These are phyloP conservation scores for Colletotrichum liriopes DNA, from an alignment of 2,329 filamentous ascomycete genomes.

Conservation along the genomic window DNA sequence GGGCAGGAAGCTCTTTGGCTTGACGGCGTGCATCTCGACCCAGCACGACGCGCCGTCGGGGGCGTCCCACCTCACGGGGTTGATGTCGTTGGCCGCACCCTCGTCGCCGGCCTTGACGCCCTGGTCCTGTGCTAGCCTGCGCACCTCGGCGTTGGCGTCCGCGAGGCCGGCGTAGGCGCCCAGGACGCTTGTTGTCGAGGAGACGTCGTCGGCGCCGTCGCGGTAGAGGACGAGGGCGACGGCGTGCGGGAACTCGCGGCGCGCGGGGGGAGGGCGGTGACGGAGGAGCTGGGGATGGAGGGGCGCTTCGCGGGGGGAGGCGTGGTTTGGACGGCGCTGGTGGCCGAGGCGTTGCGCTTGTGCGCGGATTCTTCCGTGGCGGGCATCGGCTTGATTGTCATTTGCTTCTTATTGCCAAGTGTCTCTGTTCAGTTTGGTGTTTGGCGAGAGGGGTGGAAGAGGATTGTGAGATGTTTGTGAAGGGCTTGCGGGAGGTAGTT, in stretches of 20 bases:
- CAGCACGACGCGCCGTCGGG: slow-evolving; percentile 55
- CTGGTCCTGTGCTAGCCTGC: slow-evolving; percentile 49
- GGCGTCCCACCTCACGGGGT: slow-evolving; percentile 55
- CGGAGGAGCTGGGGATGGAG: background rate
- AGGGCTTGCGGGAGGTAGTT: background rate
- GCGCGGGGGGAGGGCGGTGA: slow-evolving; percentile 31
- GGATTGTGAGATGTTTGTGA: background rate
- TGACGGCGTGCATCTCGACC: slow-evolving; percentile 55
- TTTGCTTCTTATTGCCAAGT: background rate
- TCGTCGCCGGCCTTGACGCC: slow-evolving; percentile 38
- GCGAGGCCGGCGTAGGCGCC: slow-evolving; percentile 53
- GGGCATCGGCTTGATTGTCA: slow-evolving; percentile 35
- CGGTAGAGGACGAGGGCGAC: slow-evolving; percentile 54
- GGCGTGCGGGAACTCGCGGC: slow-evolving; percentile 40
- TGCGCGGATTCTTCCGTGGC: slow-evolving; percentile 26
- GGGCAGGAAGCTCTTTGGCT: slow-evolving; percentile 43
- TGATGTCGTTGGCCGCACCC: slow-evolving; percentile 38
- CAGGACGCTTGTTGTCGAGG: slow-evolving; percentile 46
- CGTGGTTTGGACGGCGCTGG: slow-evolving; percentile 49
- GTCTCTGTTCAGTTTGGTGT: background rate
- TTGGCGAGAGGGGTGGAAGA: background rate
- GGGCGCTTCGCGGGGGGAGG: slow-evolving; percentile 65
- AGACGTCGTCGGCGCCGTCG: slow-evolving; percentile 45
- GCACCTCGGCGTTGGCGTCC: slow-evolving; percentile 55
- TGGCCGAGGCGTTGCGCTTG: slow-evolving; percentile 41